A percentile compares a stretch with the other conserved stretches of the same genome.
phyloP scores from a whole-genome alignment of 306 rosid genomes.

The Prunus dulcis region DNA sequence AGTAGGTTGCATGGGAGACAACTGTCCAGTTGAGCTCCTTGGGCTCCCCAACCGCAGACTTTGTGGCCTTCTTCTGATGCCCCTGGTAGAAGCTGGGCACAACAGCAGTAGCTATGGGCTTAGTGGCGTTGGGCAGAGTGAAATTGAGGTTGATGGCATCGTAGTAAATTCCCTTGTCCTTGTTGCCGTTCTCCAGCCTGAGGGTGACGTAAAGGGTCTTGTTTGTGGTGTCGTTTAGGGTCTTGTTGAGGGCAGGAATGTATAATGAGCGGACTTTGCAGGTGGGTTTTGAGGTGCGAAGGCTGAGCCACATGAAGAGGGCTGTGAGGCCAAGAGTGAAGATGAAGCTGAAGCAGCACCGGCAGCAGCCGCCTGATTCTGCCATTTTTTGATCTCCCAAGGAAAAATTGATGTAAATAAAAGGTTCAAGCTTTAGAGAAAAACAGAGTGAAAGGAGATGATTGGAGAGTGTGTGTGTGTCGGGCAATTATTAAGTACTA shows the following conservation, averaged over 20 bases:
- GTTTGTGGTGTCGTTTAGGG: slow-evolving; percentile 39
- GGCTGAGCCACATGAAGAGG: slow-evolving; percentile 42
- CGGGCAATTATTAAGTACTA: too few relatives aligned
- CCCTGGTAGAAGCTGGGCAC: slow-evolving; percentile 61
- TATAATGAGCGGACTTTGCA: slow-evolving; percentile 42
- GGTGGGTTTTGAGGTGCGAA: slow-evolving; percentile 52
- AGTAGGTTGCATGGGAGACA: neutral
- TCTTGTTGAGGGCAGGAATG: slow-evolving; percentile 63
- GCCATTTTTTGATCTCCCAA: slow-evolving; percentile 19
- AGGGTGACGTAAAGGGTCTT: slow-evolving; percentile 32
- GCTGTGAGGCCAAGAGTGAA: slow-evolving; percentile 32
- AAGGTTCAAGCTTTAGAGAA: too few relatives aligned
- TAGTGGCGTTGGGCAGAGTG: neutral
- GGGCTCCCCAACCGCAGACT: neutral
- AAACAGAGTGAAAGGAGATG: too few relatives aligned
- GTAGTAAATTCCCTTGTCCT: slow-evolving; percentile 67
- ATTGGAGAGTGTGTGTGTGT: too few relatives aligned
- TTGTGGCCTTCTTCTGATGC: slow-evolving; percentile 55
- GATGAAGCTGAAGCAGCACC: slow-evolving; percentile 34
- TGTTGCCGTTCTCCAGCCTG: slow-evolving; percentile 49
- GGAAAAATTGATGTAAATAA: neutral
- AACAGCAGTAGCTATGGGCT: slow-evolving; percentile 23
- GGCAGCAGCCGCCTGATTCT: slow-evolving; percentile 23
- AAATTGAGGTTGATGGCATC: slow-evolving; percentile 47
- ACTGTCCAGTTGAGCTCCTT: slow-evolving; percentile 29